Base-by-base conservation (phyloP, 768 basidiomycete genomes). In the Rhizopogon salebrosus region DNA sequence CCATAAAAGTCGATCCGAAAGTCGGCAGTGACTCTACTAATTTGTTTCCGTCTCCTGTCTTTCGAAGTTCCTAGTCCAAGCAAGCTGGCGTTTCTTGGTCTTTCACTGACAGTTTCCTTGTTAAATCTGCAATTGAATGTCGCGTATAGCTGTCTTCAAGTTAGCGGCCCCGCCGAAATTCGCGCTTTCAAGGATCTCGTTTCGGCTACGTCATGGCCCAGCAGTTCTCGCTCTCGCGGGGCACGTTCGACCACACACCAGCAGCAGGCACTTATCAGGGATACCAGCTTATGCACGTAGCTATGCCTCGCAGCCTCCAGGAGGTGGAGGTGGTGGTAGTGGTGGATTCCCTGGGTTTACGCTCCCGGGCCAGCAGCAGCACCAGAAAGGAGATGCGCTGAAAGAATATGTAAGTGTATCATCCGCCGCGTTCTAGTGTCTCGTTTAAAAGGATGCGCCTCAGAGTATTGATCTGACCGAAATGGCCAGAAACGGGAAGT, bases 391-490 rank as follows among this genome's bases (percentile, higher is more conserved):
- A 3, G 89, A 91, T 9, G 87, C 90, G 0, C 68, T 95, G 64
- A 90, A 91, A 62, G 87, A 93, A 81, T 92, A 74, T 59, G 80
- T 82, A 50, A 59, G 78, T 72, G 6, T n/a, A 38, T n/a, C 26
- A 8, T 4, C n/a, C n/a, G 75, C 72, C 54, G 13, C 13, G 4
- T 34, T 34, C 31, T 34, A 6, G 39, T 22, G 14, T 39, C 45
- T n/a, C 43, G 9, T 34, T 34, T 13, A 34, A 13, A 34, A 4
- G 31, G 31, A 10, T 27, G 16, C 13, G 24, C 23, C 35, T 3
- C 54, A 92, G 89, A 90, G 89, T 57, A 74, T 84, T 2, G 93
- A 95, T 62, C 68, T 95, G 24, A 97, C 92, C 0, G 85, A 92
- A 59, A 72, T 92, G 60, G 93, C 93, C 2, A 80, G 75, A 58